Evolutionary conservation across 2,329 filamentous ascomycete genomes (phyloP).

Genomic region (Colletotrichum chrysophilum): DNA sequence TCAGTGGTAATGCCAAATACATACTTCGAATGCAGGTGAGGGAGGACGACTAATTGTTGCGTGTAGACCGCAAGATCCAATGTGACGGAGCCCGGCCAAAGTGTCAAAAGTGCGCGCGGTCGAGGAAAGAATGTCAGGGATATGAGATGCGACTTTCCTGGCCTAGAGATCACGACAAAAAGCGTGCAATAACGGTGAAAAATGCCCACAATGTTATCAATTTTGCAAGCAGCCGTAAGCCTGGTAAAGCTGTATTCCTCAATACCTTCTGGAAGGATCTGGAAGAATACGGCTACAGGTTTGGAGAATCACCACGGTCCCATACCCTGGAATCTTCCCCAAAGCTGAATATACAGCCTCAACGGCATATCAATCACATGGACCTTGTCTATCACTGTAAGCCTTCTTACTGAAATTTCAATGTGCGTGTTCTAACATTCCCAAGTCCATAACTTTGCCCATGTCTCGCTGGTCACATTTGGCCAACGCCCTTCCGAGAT

Average conservation of each 20-base stretch:
- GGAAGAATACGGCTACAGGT: background rate
- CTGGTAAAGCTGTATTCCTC: background rate
- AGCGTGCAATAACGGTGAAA: background rate
- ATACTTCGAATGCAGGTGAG: background rate
- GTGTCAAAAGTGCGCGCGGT: background rate
- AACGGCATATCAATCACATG: background rate
- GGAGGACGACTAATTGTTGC: background rate
- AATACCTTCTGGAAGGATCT: background rate
- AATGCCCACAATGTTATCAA: background rate
- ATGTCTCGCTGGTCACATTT: background rate
- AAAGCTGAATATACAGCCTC: background rate
- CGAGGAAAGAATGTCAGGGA: background rate
- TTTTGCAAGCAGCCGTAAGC: fast-evolving
- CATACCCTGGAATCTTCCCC: background rate
- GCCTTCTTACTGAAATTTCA: background rate
- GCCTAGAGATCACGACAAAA: background rate
- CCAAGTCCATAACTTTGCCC: background rate
- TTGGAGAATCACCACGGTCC: background rate
- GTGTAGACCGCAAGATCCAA: background rate
- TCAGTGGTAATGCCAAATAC: fast-evolving
- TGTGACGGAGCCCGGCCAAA: background rate
- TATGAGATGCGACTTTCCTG: background rate
- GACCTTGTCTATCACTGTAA: background rate
- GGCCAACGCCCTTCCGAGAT: background rate
- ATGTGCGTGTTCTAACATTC: background rate